Evolutionary conservation across 2,329 filamentous ascomycete species (phyloP).

Genomic region (Epichloe coenophiala): DNA sequence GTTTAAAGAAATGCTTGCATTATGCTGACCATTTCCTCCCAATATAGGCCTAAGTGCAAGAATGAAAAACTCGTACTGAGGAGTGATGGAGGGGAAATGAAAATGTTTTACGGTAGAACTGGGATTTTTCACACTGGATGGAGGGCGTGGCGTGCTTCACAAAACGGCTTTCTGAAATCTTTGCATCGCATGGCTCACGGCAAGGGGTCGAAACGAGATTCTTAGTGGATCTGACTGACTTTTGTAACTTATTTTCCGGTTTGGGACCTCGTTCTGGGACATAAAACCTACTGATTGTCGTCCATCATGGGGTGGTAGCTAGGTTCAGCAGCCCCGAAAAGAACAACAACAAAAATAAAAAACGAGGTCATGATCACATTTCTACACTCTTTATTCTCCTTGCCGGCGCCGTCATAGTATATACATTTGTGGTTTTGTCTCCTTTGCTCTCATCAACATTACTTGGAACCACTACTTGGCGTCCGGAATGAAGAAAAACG

Average conservation of each 20-base stretch:
- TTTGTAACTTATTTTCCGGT: slow-evolving; percentile 23
- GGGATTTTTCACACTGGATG: slow-evolving; percentile 9
- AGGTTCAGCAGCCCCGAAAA: slow-evolving; percentile 17
- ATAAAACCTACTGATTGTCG: slow-evolving; percentile 11
- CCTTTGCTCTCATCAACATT: too few species aligned
- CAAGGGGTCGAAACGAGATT: slow-evolving; percentile 8
- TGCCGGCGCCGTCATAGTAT: too few species aligned
- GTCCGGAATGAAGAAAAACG: too few species aligned
- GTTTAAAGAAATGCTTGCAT: background rate
- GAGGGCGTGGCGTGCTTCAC: slow-evolving; percentile 24
- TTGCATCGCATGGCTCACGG: slow-evolving; percentile 26
- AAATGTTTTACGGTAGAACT: slow-evolving; percentile 2
- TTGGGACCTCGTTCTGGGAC: slow-evolving; percentile 22
- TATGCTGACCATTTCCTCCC: background rate
- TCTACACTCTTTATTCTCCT: too few species aligned
- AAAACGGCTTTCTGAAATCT: slow-evolving; percentile 14
- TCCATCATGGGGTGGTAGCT: slow-evolving; percentile 19
- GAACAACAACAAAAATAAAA: slow-evolving; percentile 13
- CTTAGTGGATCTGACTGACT: slow-evolving; percentile 19
- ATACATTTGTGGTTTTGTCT: background rate
- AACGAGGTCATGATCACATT: slow-evolving; percentile 26
- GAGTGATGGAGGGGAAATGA: slow-evolving; percentile 4
- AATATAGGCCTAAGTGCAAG: slow-evolving; percentile 7
- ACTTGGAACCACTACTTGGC: too few species aligned
- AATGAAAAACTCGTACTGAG: background rate